Conservation (phyloP, 2,329 filamentous ascomycete genomes). For the Colletotrichum aenigma region DNA sequence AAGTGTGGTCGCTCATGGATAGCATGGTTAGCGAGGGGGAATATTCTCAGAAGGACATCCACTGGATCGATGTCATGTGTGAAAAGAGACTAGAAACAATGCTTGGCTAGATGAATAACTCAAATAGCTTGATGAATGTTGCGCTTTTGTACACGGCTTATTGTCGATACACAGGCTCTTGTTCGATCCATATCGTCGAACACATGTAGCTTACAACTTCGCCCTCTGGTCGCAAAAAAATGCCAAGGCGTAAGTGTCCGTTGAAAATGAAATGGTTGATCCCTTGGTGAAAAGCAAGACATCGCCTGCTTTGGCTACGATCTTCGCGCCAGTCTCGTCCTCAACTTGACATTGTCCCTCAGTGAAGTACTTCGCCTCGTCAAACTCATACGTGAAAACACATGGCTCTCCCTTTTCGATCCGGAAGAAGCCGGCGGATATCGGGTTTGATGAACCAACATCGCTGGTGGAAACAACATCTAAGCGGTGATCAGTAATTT, state of each 20-base stretch:
- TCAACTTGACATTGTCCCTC: not conserved
- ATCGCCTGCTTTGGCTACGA: not conserved
- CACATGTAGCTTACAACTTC: not conserved
- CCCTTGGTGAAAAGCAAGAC: not conserved
- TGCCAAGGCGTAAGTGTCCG: not conserved
- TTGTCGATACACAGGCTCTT: no score
- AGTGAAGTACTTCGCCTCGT: not conserved
- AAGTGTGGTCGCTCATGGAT: not conserved
- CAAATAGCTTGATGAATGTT: no score
- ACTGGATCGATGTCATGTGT: not conserved
- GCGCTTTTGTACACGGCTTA: no score
- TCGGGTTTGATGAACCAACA: not conserved
- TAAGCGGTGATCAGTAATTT: not conserved
- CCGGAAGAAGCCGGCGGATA: not conserved
- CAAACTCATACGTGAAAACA: not conserved
- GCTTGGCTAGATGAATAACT: not conserved
- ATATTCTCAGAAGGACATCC: not conserved
- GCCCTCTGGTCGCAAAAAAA: not conserved
- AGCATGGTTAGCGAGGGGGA: rapidly evolving
- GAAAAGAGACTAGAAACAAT: not conserved
- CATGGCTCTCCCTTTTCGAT: not conserved
- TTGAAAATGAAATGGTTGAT: not conserved
- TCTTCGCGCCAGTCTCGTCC: not conserved
- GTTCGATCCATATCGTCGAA: no score
- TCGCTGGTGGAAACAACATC: not conserved